Conservation (phyloP, 306 rosid genomes). For the Citrullus mucosospermus region DNA sequence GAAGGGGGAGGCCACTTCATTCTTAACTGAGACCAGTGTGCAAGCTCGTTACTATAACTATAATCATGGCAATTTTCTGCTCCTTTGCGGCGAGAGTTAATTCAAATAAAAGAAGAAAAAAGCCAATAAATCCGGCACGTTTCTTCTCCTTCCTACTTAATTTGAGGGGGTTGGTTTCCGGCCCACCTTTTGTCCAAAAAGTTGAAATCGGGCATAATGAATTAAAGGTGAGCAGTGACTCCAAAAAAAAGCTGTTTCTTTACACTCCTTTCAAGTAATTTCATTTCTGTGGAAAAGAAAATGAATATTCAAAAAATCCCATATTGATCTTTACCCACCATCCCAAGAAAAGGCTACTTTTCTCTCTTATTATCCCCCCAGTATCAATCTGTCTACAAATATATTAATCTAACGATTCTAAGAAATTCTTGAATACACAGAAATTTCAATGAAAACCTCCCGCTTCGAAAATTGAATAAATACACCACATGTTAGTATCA, state of each 20-base stretch:
- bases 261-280: not conserved
- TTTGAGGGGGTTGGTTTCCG: not conserved
- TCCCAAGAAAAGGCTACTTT: not conserved
- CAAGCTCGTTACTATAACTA: not conserved
- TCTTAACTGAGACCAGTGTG: not conserved
- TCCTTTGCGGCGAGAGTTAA: constrained; percentile 1
- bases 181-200: not conserved
- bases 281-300: not conserved
- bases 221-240: not conserved
- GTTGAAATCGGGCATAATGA: not conserved
- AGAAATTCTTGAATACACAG: not conserved
- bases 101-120: not conserved
- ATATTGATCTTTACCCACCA: not conserved
- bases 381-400: not conserved
- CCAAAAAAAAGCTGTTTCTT: not conserved
- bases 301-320: not conserved
- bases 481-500: not conserved
- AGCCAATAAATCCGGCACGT: constrained; percentile 10
- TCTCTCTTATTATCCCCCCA: not conserved
- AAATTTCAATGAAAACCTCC: not conserved
- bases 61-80: not conserved
- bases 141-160: constrained; percentile 4
- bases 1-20: not conserved
- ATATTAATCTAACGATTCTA: not conserved
- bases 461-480: not conserved